phyloP scores from a whole-genome alignment of 2,329 filamentous ascomycete genomes.

The Alternaria brassicicola region DNA sequence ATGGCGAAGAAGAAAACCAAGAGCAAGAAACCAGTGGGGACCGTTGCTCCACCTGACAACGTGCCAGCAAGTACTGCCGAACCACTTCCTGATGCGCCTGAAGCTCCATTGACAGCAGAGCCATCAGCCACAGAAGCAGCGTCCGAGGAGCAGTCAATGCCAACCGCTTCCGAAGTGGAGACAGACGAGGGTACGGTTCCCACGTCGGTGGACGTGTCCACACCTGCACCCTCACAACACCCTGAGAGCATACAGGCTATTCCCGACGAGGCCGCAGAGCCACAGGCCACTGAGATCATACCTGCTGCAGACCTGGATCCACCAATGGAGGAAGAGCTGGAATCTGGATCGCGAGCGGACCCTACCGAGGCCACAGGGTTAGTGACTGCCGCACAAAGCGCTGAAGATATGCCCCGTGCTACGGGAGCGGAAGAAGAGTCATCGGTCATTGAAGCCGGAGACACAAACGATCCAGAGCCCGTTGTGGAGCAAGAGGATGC shows the following conservation, averaged over 20 bases:
- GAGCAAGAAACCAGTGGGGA: conserved; percentile 39
- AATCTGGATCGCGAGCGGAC: conserved; percentile 1
- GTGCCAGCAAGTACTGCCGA: conserved; percentile 31
- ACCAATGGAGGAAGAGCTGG: conserved; percentile 10
- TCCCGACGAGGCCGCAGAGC: conserved; percentile 8
- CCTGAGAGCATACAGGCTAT: conserved; percentile 12
- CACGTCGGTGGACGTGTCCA: conserved; percentile 25
- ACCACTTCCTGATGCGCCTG: conserved; percentile 23
- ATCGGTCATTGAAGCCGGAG: conserved; percentile 9
- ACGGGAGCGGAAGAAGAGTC: conserved; percentile 1
- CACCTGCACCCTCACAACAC: conserved; percentile 20
- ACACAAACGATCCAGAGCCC: conserved; percentile 10
- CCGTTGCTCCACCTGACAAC: conserved; percentile 35
- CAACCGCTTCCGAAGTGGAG: conserved; percentile 12
- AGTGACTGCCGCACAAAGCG: conserved; percentile 2
- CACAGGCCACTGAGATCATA: conserved; percentile 4
- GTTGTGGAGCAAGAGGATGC: conserved; percentile 3
- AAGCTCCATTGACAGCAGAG: conserved; percentile 23
- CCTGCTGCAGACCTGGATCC: conserved; percentile 9
- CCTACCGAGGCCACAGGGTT: conserved; percentile 2
- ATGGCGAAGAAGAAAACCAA: conserved; percentile 46
- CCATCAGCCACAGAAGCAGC: conserved; percentile 20
- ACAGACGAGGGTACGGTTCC: conserved; percentile 23
- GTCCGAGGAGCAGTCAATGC: conserved; percentile 17
- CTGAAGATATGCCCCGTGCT: background rate